Percentiles rank a stretch among this genome's conserved stretches.
phyloP scores from a whole-genome alignment of 768 basidiomycete species.

The Lactarius vividus region DNA sequence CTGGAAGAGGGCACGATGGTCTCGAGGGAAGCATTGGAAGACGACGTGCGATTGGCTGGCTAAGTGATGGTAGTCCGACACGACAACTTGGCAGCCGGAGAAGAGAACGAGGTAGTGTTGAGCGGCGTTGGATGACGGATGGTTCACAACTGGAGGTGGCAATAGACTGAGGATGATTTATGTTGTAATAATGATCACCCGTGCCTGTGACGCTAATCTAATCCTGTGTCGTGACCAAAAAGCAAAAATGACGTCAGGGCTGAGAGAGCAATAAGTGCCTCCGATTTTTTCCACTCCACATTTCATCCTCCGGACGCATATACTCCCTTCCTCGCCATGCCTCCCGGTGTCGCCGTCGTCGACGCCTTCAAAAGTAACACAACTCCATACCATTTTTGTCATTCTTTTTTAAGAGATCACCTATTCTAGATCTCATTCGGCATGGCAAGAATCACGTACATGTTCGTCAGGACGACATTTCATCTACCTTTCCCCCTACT shows the following conservation, averaged over 20 bases:
- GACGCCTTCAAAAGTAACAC: conserved; percentile 27
- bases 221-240: not conserved
- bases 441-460: conserved; percentile 48
- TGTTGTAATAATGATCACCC: conserved; percentile 3
- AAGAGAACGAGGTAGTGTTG: conserved; percentile 19
- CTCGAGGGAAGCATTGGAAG: conserved; percentile 17
- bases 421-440: conserved; percentile 47
- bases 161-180: not conserved
- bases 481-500: conserved; percentile 16
- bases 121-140: conserved; percentile 10
- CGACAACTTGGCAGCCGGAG: conserved; percentile 2
- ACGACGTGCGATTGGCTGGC: conserved; percentile 13
- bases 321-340: conserved; percentile 12
- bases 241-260: conserved; percentile 21
- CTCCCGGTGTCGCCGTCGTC: conserved; percentile 26
- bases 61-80: conserved; percentile 13
- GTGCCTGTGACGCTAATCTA: not conserved
- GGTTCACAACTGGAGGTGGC: not conserved
- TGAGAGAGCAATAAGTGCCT: not conserved
- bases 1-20: conserved; percentile 1
- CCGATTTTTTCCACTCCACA: conserved; percentile 9
- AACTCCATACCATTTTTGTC: not conserved
- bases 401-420: not conserved
- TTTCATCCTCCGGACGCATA: not conserved
- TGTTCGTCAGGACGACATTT: conserved; percentile 20